A percentile compares a stretch with the other conserved stretches of the same genome.
Conservation (phyloP, 1,139 yeast genomes). For the Zygoascus sp. region DNA sequence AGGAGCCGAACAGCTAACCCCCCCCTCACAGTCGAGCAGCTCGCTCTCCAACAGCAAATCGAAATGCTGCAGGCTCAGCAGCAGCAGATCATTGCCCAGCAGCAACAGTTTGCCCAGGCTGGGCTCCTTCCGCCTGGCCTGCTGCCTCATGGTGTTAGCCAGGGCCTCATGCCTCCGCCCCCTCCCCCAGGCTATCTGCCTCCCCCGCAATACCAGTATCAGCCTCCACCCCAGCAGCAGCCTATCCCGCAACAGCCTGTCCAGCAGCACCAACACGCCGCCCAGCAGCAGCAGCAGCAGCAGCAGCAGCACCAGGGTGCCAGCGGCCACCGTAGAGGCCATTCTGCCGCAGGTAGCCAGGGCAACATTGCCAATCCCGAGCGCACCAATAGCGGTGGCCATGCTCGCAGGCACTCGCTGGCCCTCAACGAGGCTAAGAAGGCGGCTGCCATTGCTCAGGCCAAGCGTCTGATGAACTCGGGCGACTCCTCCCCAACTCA, state of each 20-base stretch:
- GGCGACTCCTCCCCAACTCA: slow-evolving; percentile 11
- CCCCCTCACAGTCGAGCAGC: slow-evolving; percentile 57
- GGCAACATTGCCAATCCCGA: slow-evolving; percentile 9
- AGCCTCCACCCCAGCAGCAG: slow-evolving; percentile 22
- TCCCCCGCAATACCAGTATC: slow-evolving; percentile 9
- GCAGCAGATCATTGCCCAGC: slow-evolving; percentile 71
- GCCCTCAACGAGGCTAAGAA: slow-evolving; percentile 94
- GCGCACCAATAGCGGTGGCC: slow-evolving; percentile 46
- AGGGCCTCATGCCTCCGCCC: slow-evolving; percentile 26
- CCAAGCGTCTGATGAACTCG: slow-evolving; percentile 32
- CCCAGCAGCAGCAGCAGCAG: slow-evolving; percentile 14
- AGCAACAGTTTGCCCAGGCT: slow-evolving; percentile 45
- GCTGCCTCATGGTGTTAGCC: slow-evolving; percentile 19
- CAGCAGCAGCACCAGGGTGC: slow-evolving; percentile 18
- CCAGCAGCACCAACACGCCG: background rate
- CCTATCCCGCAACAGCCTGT: background rate
- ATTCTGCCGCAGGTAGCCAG: slow-evolving; percentile 15
- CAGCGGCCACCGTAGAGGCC: slow-evolving; percentile 27
- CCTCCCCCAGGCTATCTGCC: slow-evolving; percentile 13
- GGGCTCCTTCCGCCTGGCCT: slow-evolving; percentile 24
- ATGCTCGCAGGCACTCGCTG: slow-evolving; percentile 83
- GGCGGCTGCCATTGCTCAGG: slow-evolving; percentile 91
- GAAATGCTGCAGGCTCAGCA: slow-evolving; percentile 90
- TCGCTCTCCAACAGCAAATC: slow-evolving; percentile 86
- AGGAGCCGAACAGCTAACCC: background rate